Base-by-base conservation (phyloP, 1,284 basidiomycete species). In the Xerocomus nothofagi region DNA sequence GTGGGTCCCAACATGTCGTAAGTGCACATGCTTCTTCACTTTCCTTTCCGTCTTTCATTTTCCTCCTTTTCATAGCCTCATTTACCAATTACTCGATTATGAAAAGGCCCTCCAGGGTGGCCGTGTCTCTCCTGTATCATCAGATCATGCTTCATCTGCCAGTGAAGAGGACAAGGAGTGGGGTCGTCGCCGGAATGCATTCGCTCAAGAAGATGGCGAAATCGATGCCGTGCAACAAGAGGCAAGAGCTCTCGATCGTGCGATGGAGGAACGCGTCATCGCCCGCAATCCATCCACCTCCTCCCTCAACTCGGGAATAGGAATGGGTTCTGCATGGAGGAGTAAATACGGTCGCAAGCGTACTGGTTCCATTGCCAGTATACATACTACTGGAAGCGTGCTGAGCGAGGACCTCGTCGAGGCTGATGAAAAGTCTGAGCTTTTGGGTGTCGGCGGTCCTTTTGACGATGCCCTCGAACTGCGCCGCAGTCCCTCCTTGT, bases 1-100 rank as follows among this genome's bases (percentile, higher is more conserved):
- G 83, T 93, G 54, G 91, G 93, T 18, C 94, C 96, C 37, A 98
- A 98, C 71, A 95, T 96, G 84, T 92, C 89, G 91, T 94, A 73
- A 73, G 91, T 86, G 42, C 41, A 45, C 52, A 44, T 57, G 38
- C 47, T 15, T 32, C 40, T 63, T 63, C 62, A 57, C 61, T 59
- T 42, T 53, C 45, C 15, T 46, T 47, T 47, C 51, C 47, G 30
- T 49, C 45, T 53, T 60, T 55, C 47, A 65, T 55, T 49, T 53
- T 29, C 43, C 31, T 49, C 45, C 47, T 14, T 44, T 47, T 51
- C 53, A 55, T 63, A 95, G 93, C 49, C 86, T 98, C 66, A 96
- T 98, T 70, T 98, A 96, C 78, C 93, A 97, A 73, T 79, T 98
- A 33, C 79, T 96, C 62, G 94, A 97, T 66, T 98, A 95, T 71